phyloP scores from a whole-genome alignment of 805 yeast genomes.

The Metschnikowia lochheadii region DNA sequence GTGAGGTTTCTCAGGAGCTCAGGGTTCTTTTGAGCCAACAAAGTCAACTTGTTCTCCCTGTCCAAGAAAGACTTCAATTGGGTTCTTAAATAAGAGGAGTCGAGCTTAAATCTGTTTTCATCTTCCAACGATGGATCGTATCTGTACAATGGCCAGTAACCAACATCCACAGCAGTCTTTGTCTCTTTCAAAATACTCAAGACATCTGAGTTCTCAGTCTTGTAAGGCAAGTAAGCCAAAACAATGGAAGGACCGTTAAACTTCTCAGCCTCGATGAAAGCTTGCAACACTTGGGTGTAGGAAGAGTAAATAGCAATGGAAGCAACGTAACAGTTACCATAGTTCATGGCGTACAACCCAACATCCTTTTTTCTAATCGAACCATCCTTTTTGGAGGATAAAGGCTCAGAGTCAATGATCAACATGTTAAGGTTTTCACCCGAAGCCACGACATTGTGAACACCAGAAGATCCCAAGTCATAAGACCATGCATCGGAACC shows the following conservation, averaged over 20 bases:
- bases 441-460: slow-evolving; percentile 76
- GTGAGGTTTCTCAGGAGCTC: slow-evolving; percentile 69
- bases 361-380: slow-evolving; percentile 78
- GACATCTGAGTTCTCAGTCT: slow-evolving; percentile 60
- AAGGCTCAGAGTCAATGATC: slow-evolving; percentile 82
- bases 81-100: slow-evolving; percentile 75
- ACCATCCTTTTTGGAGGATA: slow-evolving; percentile 35
- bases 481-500: slow-evolving; percentile 96
- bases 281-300: slow-evolving; percentile 86
- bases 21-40: slow-evolving; percentile 69
- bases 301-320: slow-evolving; percentile 92
- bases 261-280: slow-evolving; percentile 83
- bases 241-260: slow-evolving; percentile 89
- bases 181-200: slow-evolving; percentile 79
- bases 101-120: slow-evolving; percentile 67
- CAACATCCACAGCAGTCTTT: slow-evolving; percentile 83
- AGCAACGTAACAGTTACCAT: slow-evolving; percentile 85
- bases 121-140: slow-evolving; percentile 61
- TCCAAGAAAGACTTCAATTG: slow-evolving; percentile 78
- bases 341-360: slow-evolving; percentile 93
- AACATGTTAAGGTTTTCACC: slow-evolving; percentile 78
- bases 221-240: slow-evolving; percentile 82
- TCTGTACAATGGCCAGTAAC: slow-evolving; percentile 95
- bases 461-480: slow-evolving; percentile 88
- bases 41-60: slow-evolving; percentile 82